These are phyloP conservation scores for Tuber indicum DNA, from an alignment of 495 filamentous ascomycete genomes.

Conservation along the genomic window DNA sequence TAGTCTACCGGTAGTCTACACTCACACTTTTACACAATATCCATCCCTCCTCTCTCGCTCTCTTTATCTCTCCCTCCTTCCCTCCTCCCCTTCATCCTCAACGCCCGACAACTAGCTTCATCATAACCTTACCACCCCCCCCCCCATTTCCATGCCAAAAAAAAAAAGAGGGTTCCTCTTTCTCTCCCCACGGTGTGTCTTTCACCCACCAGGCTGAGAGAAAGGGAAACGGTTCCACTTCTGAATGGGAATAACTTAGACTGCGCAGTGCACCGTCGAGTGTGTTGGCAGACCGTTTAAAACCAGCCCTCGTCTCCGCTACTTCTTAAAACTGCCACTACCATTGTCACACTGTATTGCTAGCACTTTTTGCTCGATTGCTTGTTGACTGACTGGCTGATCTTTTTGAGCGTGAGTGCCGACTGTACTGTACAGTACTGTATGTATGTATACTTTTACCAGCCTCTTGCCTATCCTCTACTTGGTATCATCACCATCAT, in stretches of 20 bases:
- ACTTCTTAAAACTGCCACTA: not conserved
- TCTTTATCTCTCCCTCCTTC: not conserved
- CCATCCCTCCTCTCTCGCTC: not conserved
- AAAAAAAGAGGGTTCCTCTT: constrained; percentile 11
- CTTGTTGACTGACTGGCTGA: constrained; percentile 26
- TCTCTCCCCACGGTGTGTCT: not conserved
- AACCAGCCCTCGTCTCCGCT: constrained; percentile 30
- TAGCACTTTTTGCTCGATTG: constrained; percentile 31
- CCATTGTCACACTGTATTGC: constrained; percentile 7
- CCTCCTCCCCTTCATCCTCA: not conserved
- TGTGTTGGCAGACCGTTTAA: constrained; percentile 37
- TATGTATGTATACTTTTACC: constrained; percentile 1
- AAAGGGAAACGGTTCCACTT: constrained; percentile 10
- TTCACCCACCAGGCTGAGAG: constrained; percentile 20
- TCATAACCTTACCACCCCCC: constrained; percentile 20
- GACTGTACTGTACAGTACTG: too few species aligned
- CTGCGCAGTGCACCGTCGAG: constrained; percentile 29
- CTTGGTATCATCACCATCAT: not conserved
- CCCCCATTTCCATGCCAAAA: constrained; percentile 6
- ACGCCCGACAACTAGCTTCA: not conserved
- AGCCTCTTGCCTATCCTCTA: not conserved
- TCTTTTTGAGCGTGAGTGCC: not conserved
- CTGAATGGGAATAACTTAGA: constrained; percentile 34
- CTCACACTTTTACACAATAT: too few species aligned
- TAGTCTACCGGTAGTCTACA: too few species aligned